Base-by-base conservation (phyloP, 108 stramenopile species). In the Phaeodactylum tricornutum region DNA sequence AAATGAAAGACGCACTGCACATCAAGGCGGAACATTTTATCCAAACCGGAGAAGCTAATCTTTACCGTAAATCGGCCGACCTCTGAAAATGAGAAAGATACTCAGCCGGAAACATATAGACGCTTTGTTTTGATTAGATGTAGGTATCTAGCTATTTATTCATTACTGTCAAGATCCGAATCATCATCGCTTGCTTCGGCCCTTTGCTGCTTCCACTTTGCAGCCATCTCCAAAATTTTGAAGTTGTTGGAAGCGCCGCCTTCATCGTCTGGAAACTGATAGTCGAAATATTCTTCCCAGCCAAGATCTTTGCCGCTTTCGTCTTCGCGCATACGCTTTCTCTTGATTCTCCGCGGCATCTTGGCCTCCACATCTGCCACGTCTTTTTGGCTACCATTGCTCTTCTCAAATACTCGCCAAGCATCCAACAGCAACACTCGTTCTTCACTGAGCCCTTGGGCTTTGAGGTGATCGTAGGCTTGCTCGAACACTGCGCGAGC, bases 261-360 rank as follows among this genome's bases (percentile, higher is more conserved):
- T 33, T 88, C 74, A 51, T 98, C 98, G 53, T 98, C 93, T 0
- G 98, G 96, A 68, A 98, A 98, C 68, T 86, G 78, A 64, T 95
- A 98, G 52, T 97, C 98, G 55, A 92, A 96, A 69, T 94, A 96
- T 54, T 96, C 98, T 66, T 98, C 98, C 93, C 92, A 93, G 16
- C 92, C 94, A 21, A 87, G 50, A 61, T 94, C 93, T 26, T 81
- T 84, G 51, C 70, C 83, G 29, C 74, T 61, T 7, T 76, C 81
- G 39, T 94, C 93, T 14, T 75, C 77, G 31, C 80, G 64, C 90
- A 93, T 90, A 8, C 98, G 80, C 66, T 88, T 86, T 54, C 86
- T 71, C 70, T 98, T 96, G 67, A 97, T 71, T 25, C 88, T 75
- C 37, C 89, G 74, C 19, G 95, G 97, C 74, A 95, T 58, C 72